Evolutionary conservation across 441 rosid species (phyloP).

Genomic region (Mallotus repandus): DNA sequence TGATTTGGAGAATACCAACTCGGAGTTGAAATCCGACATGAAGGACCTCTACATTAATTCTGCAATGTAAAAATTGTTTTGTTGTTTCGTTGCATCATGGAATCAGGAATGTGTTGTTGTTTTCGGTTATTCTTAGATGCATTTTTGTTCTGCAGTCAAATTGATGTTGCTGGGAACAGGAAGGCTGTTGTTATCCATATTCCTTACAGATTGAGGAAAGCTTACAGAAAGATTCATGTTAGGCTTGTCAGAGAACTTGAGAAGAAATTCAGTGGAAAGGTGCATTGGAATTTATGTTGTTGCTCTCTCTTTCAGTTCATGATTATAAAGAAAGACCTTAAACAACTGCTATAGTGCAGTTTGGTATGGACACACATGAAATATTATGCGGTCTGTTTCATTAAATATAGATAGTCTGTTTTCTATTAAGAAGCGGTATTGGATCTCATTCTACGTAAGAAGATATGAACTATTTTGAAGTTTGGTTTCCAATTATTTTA

Average conservation of each 20-base stretch:
- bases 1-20: conserved; percentile 80
- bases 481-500: background rate
- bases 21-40: conserved; percentile 77
- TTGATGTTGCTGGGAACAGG: conserved; percentile 69
- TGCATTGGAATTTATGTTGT: background rate
- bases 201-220: conserved; percentile 72
- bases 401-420: too few relatives aligned
- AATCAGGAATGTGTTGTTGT: background rate
- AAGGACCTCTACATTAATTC: conserved; percentile 83
- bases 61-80: conserved; percentile 48
- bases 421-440: too few relatives aligned
- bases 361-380: background rate
- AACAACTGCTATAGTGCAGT: background rate
- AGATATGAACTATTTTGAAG: background rate
- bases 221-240: conserved; percentile 66
- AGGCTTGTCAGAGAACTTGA: conserved; percentile 82
- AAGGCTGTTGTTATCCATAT: conserved; percentile 70
- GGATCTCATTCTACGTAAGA: background rate
- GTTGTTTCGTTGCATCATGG: background rate
- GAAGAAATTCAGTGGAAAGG: conserved; percentile 90
- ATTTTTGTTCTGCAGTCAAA: conserved; percentile 40
- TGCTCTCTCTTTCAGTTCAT: background rate
- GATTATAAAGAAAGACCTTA: background rate
- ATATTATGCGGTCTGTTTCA: too few relatives aligned
- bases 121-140: background rate